Percentiles rank a stretch among this genome's conserved stretches.
phyloP scores from a whole-genome alignment of 768 basidiomycete species.

The Boletus tomentosulus region DNA sequence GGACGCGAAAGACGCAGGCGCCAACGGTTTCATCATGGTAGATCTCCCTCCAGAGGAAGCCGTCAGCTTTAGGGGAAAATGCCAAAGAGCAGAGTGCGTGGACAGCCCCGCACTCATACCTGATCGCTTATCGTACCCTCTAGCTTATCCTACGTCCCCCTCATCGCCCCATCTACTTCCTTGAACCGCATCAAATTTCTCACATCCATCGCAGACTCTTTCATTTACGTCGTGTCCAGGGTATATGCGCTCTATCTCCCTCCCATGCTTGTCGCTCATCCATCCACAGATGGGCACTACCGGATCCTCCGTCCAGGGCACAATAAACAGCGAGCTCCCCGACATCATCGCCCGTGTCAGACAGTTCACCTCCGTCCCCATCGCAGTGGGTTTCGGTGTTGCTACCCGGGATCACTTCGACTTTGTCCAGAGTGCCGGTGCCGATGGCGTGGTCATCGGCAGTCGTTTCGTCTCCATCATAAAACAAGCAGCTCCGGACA shows the following conservation, averaged over 20 bases:
- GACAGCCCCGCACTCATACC: background rate
- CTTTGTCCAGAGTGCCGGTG: constrained; percentile 78
- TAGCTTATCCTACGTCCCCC: constrained; percentile 91
- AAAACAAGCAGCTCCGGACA: constrained; percentile 51
- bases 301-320: constrained; percentile 74
- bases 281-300: constrained; percentile 89
- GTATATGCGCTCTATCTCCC: constrained; percentile 36
- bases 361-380: constrained; percentile 69
- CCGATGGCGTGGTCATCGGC: constrained; percentile 93
- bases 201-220: constrained; percentile 89
- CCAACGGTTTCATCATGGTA: constrained; percentile 96
- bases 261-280: constrained; percentile 1
- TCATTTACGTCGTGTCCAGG: constrained; percentile 98
- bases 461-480: constrained; percentile 81
- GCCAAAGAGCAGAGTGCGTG: constrained; percentile 71
- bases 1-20: constrained; percentile 86
- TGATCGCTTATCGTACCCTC: constrained; percentile 1
- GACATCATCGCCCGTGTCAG: constrained; percentile 82
- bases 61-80: constrained; percentile 83
- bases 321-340: constrained; percentile 73
- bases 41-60: constrained; percentile 98
- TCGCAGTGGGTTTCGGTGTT: constrained; percentile 97
- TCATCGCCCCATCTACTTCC: constrained; percentile 93
- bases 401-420: constrained; percentile 88
- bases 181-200: constrained; percentile 86